Evolutionary conservation across 352 stramenopile genomes (phyloP).

Genomic region (Globisporangium orthogonon): DNA sequence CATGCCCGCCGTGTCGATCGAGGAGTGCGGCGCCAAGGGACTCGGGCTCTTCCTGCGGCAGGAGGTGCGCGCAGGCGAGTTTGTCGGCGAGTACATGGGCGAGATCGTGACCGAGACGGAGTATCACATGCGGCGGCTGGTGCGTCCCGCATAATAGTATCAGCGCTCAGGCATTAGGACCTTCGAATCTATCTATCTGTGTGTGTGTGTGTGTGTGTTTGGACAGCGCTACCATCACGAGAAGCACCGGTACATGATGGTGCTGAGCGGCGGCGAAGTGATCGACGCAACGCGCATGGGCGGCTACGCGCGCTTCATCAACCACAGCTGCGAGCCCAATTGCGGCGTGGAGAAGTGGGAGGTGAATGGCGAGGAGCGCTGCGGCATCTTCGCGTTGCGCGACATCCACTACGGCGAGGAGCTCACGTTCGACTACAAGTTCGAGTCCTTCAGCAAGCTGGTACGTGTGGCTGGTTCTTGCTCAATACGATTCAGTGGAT

Average conservation of each 20-base stretch:
- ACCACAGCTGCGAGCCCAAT: constrained; percentile 93
- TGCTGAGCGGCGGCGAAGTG: constrained; percentile 76
- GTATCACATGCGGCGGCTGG: constrained; percentile 70
- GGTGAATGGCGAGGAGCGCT: constrained; percentile 89
- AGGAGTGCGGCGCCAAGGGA: constrained; percentile 56
- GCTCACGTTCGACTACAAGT: constrained; percentile 96
- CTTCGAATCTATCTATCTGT: not conserved
- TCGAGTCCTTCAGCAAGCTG: constrained; percentile 46
- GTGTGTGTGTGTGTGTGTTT: not conserved
- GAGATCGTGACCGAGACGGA: constrained; percentile 83
- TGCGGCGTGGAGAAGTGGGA: constrained; percentile 94
- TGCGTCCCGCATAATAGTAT: constrained; percentile 15
- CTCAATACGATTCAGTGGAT: not conserved
- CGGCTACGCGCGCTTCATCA: constrained; percentile 93
- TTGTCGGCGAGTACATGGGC: constrained; percentile 80
- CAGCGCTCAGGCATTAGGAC: no score
- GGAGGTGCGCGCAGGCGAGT: constrained; percentile 48
- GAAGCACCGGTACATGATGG: constrained; percentile 84
- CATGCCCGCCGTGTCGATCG: constrained; percentile 46
- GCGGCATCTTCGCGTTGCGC: constrained; percentile 92
- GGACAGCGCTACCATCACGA: constrained; percentile 72
- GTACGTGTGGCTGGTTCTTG: constrained; percentile 18
- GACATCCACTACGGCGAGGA: constrained; percentile 89
- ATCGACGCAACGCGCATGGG: constrained; percentile 89
- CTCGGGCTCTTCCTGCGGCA: constrained; percentile 46